A percentile compares a stretch with the other conserved stretches of the same genome.
Evolutionary conservation across 768 basidiomycete species (phyloP).

Genomic region (Hortiboletus flavorubellus): DNA sequence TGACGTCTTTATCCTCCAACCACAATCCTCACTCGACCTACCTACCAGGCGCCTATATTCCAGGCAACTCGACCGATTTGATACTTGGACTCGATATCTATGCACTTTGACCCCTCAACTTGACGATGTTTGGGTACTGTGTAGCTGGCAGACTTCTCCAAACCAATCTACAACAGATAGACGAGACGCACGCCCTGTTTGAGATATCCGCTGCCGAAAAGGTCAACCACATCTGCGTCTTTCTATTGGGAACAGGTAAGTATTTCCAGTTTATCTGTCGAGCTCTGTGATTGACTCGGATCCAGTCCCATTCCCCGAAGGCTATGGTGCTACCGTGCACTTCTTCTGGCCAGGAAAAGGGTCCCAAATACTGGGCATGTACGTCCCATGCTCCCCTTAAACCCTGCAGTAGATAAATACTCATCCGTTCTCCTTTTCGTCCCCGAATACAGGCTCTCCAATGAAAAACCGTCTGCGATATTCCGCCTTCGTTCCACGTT

Average conservation of each 20-base stretch:
- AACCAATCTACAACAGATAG: slow-evolving; percentile 77
- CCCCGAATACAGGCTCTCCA: slow-evolving; percentile 61
- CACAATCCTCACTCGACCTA: slow-evolving; percentile 1
- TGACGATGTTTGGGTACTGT: slow-evolving; percentile 71
- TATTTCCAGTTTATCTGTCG: background rate
- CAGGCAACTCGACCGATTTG: background rate
- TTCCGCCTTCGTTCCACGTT: slow-evolving; percentile 76
- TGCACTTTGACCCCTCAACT: background rate
- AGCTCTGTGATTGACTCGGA: background rate
- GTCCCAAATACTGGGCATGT: slow-evolving; percentile 85
- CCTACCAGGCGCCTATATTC: background rate
- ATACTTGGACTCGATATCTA: background rate
- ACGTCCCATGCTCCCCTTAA: slow-evolving; percentile 24
- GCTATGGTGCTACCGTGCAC: slow-evolving; percentile 81
- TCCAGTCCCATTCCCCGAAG: slow-evolving; percentile 75
- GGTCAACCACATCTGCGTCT: slow-evolving; percentile 86
- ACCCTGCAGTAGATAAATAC: background rate
- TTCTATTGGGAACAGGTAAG: slow-evolving; percentile 74
- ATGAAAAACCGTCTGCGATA: slow-evolving; percentile 87
- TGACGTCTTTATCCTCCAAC: slow-evolving; percentile 9
- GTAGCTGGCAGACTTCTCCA: slow-evolving; percentile 77
- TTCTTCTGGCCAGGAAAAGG: slow-evolving; percentile 86
- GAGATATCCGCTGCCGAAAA: slow-evolving; percentile 65
- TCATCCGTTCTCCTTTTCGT: background rate
- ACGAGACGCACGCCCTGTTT: slow-evolving; percentile 80